Evolutionary conservation across 2,329 filamentous ascomycete species (phyloP), one percentile per base, ranked within the genome.

Genomic region (Macrophomina phaseolina): DNA sequence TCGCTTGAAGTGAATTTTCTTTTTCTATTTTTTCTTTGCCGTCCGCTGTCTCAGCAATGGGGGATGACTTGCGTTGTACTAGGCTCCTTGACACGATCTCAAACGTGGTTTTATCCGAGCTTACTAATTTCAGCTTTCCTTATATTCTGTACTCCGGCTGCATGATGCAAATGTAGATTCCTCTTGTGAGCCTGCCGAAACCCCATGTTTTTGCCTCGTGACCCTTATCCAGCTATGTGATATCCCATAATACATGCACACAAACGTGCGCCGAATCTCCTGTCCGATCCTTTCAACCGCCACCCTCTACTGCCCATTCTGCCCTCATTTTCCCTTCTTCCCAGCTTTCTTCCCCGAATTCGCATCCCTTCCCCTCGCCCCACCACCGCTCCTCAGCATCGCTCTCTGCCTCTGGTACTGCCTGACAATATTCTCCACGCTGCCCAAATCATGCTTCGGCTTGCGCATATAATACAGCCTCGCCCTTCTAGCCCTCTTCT

Each of bases 391-490:
- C 73, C 69, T 73, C 74, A 66, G 55, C 53, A 66, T 63, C n/a
- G 76, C 75, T 73, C 77, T 78, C 69, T 77, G 75, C 65, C 76
- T 74, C 61, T 77, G 64, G 68, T 79, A 78, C 67, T 74, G 64
- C 56, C 76, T 68, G 5, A 79, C 77, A 46, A 79, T 72, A 63
- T 78, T 77, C 71, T 78, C 76, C 68, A 79, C 77, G 67, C 73
- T 77, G 1, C 77, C 77, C 9, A 75, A 65, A 67, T 79, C 77
- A 65, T 79, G 77, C 73, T 75, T 79, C 9, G 73, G 73, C 42
- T 72, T 32, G n/a, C 94, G 87, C 91, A 99, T 91, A 80, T 94
- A 98, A 74, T 92, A 97, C 79, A 99, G 84, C 72, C 93, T 86
- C 32, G 94, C 94, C 74, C 95, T 88, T 77, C 94, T 90, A 71